phyloP scores from a whole-genome alignment of 2,329 filamentous ascomycete species.

The Arthrobotrys sphaeroides region DNA sequence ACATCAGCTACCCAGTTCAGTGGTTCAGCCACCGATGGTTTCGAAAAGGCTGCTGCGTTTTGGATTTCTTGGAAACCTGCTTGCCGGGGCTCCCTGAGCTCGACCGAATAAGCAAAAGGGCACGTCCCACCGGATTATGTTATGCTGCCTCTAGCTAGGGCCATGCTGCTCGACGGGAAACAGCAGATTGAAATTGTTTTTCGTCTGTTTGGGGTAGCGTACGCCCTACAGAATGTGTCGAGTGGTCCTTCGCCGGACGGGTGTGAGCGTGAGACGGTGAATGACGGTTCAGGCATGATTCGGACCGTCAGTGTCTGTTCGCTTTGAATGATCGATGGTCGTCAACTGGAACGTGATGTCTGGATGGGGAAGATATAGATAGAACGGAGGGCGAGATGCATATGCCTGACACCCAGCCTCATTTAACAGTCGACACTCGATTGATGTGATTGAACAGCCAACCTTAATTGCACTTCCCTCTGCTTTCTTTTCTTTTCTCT shows the following conservation, averaged over 20 bases:
- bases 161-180: neutral
- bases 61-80: slow-evolving; percentile 47
- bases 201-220: no score
- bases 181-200: neutral
- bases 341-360: slow-evolving; percentile 36
- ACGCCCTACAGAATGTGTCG: neutral
- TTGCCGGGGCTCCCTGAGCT: slow-evolving; percentile 25
- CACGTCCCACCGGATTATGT: slow-evolving; percentile 27
- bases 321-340: slow-evolving; percentile 1
- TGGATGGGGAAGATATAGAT: neutral
- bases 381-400: neutral
- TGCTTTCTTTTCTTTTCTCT: no score
- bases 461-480: slow-evolving; percentile 46
- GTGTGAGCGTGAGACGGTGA: slow-evolving; percentile 1
- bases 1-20: slow-evolving; percentile 52
- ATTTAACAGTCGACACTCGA: slow-evolving; percentile 13
- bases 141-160: no score
- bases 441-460: neutral
- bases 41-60: slow-evolving; percentile 38
- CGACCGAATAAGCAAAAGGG: slow-evolving; percentile 46
- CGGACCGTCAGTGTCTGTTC: neutral
- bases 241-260: slow-evolving; percentile 47
- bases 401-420: slow-evolving; percentile 30
- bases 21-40: slow-evolving; percentile 51
- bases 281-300: slow-evolving; percentile 31